Percentiles rank a stretch among this genome's conserved stretches.
phyloP scores from a whole-genome alignment of 495 filamentous ascomycete species.

The Xylaria bambusicola region DNA sequence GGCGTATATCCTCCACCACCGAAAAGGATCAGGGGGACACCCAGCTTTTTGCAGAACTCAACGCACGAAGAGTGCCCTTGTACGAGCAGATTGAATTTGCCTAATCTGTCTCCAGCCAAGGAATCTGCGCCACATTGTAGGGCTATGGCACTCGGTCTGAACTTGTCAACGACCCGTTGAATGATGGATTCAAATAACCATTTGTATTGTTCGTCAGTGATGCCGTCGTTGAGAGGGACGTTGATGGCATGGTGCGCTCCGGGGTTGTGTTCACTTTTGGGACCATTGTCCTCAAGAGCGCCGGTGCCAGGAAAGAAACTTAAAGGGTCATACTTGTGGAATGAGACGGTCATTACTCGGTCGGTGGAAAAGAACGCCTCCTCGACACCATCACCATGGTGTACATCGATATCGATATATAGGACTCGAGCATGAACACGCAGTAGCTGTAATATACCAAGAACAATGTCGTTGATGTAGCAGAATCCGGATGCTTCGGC shows the following conservation, averaged over 20 bases:
- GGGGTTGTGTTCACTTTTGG: conserved; percentile 77
- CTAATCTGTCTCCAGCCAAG: conserved; percentile 87
- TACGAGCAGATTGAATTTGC: conserved; percentile 96
- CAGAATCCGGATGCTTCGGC: conserved; percentile 93
- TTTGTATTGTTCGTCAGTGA: conserved; percentile 89
- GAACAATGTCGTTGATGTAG: conserved; percentile 98
- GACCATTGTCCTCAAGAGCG: conserved; percentile 86
- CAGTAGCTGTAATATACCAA: conserved; percentile 88
- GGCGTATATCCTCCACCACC: conserved; percentile 98
- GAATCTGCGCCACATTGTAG: conserved; percentile 97
- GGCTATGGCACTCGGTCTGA: conserved; percentile 84
- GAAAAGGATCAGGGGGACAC: conserved; percentile 80
- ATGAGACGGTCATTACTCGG: conserved; percentile 92
- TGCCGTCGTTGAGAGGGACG: conserved; percentile 91
- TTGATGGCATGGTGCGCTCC: conserved; percentile 96
- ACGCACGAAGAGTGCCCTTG: conserved; percentile 91
- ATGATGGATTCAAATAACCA: conserved; percentile 82
- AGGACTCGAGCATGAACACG: conserved; percentile 87
- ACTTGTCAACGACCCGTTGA: conserved; percentile 70
- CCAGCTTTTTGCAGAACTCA: conserved; percentile 75
- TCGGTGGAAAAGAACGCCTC: conserved; percentile 97
- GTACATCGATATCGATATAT: conserved; percentile 97
- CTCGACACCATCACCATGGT: conserved; percentile 96
- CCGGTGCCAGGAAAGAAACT: conserved; percentile 97
- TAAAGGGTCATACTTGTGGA: conserved; percentile 89